These are phyloP conservation scores for Dorcoceras hygrometricum DNA, from an alignment of 257 asterid genomes.

Conservation along the genomic window DNA sequence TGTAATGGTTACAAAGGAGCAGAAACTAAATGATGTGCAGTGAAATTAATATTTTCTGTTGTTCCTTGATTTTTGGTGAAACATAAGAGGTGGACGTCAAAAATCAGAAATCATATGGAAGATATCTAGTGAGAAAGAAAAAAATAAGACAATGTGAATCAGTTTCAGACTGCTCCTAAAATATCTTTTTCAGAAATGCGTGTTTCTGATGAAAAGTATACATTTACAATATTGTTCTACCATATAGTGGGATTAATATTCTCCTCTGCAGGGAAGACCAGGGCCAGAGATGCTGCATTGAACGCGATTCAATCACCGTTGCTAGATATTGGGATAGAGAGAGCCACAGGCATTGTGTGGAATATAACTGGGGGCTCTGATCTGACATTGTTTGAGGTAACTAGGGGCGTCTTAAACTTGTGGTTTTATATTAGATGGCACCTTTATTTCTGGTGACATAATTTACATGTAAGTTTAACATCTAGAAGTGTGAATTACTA, in stretches of 20 bases:
- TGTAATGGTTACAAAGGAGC: background rate
- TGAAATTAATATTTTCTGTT: background rate
- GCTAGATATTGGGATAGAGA: conserved; percentile 84
- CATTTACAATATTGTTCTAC: background rate
- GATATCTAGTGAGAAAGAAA: background rate
- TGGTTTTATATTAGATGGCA: background rate
- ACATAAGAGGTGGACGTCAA: background rate
- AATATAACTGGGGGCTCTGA: conserved; percentile 94
- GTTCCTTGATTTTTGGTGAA: background rate
- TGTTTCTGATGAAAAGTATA: conserved; percentile 2
- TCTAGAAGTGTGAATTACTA: background rate
- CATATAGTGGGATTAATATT: conserved; percentile 24
- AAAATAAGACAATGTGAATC: background rate
- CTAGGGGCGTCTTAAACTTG: background rate
- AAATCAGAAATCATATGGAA: background rate
- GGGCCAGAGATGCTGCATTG: conserved; percentile 94
- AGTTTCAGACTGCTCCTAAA: conserved; percentile 2
- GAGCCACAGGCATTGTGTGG: conserved; percentile 98
- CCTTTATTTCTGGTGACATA: background rate
- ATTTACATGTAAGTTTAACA: background rate
- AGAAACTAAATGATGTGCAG: background rate
- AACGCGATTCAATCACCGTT: conserved; percentile 91
- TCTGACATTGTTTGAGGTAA: conserved; percentile 87
- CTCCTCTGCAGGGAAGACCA: conserved; percentile 66
- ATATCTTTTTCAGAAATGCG: conserved; percentile 10